phyloP scores from a whole-genome alignment of 805 yeast species.

The Yamadazyma scolyti region DNA sequence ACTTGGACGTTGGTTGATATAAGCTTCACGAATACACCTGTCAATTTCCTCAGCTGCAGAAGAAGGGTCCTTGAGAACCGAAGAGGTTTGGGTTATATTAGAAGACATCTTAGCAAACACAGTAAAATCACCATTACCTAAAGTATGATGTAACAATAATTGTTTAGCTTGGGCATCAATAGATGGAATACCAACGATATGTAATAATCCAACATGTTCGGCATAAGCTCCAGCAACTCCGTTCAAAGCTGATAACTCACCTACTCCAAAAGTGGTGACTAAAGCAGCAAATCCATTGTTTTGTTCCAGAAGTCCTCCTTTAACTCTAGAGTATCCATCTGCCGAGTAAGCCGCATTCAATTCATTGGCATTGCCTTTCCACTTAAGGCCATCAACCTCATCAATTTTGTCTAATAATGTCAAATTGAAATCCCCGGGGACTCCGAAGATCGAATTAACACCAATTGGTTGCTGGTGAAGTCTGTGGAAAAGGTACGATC shows the following conservation, averaged over 20 bases:
- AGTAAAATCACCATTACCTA: slow-evolving; percentile 42
- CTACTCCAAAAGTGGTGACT: slow-evolving; percentile 88
- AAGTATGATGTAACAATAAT: slow-evolving; percentile 39
- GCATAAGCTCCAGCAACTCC: slow-evolving; percentile 89
- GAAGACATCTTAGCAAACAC: slow-evolving; percentile 74
- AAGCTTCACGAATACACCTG: slow-evolving; percentile 69
- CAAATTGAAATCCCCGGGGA: slow-evolving; percentile 81
- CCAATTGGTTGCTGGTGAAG: slow-evolving; percentile 56
- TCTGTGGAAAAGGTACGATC: slow-evolving; percentile 76
- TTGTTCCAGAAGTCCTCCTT: slow-evolving; percentile 37
- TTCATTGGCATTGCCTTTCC: slow-evolving; percentile 92
- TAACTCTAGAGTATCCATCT: slow-evolving; percentile 83
- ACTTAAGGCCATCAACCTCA: slow-evolving; percentile 70
- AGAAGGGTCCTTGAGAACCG: slow-evolving; percentile 57
- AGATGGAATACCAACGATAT: slow-evolving; percentile 85
- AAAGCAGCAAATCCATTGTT: slow-evolving; percentile 49
- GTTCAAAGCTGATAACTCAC: slow-evolving; percentile 79
- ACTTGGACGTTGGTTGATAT: slow-evolving; percentile 72
- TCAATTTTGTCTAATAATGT: slow-evolving; percentile 67
- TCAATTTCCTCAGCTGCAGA: slow-evolving; percentile 72
- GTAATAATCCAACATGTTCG: slow-evolving; percentile 82
- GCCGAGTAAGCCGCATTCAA: slow-evolving; percentile 87
- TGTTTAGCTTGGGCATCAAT: slow-evolving; percentile 55
- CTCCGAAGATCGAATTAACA: slow-evolving; percentile 70
- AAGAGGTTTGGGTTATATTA: slow-evolving; percentile 64